Evolutionary conservation across 345 rosid species (phyloP).

Genomic region (Sapria himalayana): DNA sequence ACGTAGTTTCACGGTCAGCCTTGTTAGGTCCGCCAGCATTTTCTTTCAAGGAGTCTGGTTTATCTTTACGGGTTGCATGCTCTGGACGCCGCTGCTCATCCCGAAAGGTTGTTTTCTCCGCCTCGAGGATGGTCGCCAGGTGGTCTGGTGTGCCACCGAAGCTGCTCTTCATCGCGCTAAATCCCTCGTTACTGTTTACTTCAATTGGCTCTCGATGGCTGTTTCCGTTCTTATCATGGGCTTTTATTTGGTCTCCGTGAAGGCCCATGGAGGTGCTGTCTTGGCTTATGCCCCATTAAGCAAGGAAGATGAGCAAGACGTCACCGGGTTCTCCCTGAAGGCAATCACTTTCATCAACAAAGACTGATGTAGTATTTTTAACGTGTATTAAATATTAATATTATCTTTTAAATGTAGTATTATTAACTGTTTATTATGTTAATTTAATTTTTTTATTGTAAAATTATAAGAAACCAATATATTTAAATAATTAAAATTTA

Average conservation of each 20-base stretch:
- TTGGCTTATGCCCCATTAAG: conserved; percentile 27
- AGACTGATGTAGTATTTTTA: too few species aligned
- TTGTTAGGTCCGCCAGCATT: conserved; percentile 45
- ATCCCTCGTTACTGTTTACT: conserved; percentile 48
- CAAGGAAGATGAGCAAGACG: conserved; percentile 18
- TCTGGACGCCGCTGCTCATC: conserved; percentile 50
- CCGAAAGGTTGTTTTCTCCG: conserved; percentile 49
- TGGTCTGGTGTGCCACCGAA: conserved; percentile 33
- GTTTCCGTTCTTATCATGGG: conserved; percentile 20
- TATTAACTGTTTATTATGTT: too few species aligned
- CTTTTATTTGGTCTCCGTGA: conserved; percentile 22
- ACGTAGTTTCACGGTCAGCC: conserved; percentile 41
- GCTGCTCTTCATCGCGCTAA: conserved; percentile 49
- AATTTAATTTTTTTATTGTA: too few species aligned
- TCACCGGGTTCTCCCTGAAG: too few species aligned
- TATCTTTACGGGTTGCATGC: conserved; percentile 42
- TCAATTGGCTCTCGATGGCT: conserved; percentile 37
- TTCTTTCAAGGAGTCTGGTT: conserved; percentile 67
- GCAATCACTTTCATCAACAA: too few species aligned
- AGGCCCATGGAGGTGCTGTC: conserved; percentile 14
- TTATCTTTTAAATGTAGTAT: too few species aligned
- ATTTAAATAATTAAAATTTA: too few species aligned
- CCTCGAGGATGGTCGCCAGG: conserved; percentile 42
- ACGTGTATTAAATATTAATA: too few species aligned
- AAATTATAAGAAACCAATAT: too few species aligned